A percentile compares a stretch with the other conserved stretches of the same genome.
Conservation (phyloP, 495 filamentous ascomycete species). For the Hypoxylon crocopeplum region DNA sequence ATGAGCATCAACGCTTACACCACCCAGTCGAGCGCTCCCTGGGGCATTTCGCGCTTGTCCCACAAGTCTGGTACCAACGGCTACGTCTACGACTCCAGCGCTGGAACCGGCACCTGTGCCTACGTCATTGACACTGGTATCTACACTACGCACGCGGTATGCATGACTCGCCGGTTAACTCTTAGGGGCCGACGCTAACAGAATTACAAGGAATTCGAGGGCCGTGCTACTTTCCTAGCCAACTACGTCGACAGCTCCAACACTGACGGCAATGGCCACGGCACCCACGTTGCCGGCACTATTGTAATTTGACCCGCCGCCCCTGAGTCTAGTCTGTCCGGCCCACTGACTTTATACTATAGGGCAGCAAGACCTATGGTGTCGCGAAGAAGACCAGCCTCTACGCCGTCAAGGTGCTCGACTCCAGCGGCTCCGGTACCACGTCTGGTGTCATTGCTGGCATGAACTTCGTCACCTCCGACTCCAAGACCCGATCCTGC, state of each 20-base stretch:
- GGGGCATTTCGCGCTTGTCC: conserved; percentile 68
- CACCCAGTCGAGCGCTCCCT: conserved; percentile 62
- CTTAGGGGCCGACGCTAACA: conserved; percentile 7
- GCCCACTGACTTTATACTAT: conserved; percentile 4
- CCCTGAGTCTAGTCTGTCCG: conserved; percentile 1
- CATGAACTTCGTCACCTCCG: conserved; percentile 54
- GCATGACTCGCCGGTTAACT: conserved; percentile 41
- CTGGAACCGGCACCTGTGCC: conserved; percentile 62
- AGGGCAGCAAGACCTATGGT: conserved; percentile 55
- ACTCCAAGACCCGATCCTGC: conserved; percentile 47
- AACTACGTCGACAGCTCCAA: conserved; percentile 52
- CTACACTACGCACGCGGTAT: conserved; percentile 63
- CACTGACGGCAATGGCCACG: conserved; percentile 59
- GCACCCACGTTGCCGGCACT: conserved; percentile 59
- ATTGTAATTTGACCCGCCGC: conserved; percentile 29
- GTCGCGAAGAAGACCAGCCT: conserved; percentile 57
- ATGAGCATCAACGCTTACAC: conserved; percentile 53
- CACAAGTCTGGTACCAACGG: conserved; percentile 54
- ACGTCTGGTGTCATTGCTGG: conserved; percentile 57
- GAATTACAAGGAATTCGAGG: conserved; percentile 46
- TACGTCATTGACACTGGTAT: conserved; percentile 71
- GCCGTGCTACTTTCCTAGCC: conserved; percentile 50
- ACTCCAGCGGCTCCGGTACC: conserved; percentile 54
- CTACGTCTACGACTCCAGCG: conserved; percentile 67
- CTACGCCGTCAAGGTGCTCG: conserved; percentile 59